phyloP scores from a whole-genome alignment of 495 filamentous ascomycete species.

The Penicillium ucsense region DNA sequence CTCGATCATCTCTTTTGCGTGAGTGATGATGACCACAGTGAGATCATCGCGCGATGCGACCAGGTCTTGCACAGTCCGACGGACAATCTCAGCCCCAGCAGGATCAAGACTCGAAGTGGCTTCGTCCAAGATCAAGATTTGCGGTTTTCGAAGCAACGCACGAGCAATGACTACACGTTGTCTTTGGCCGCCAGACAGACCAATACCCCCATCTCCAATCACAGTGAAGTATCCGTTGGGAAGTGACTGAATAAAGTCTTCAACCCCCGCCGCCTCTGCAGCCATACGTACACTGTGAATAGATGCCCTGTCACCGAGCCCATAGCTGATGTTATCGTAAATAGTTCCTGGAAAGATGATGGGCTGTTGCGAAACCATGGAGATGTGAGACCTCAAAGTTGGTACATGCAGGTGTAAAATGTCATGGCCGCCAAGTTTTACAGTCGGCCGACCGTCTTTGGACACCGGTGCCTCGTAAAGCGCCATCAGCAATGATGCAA shows the following conservation, averaged over 20 bases:
- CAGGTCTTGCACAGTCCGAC: slow-evolving; percentile 48
- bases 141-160: slow-evolving; percentile 60
- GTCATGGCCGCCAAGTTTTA: slow-evolving; percentile 50
- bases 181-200: slow-evolving; percentile 74
- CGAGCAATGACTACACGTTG: slow-evolving; percentile 77
- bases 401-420: slow-evolving; percentile 48
- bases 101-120: slow-evolving; percentile 75
- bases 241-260: slow-evolving; percentile 70
- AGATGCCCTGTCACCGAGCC: slow-evolving; percentile 34
- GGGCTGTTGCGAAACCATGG: slow-evolving; percentile 68
- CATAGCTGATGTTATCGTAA: slow-evolving; percentile 73
- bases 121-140: slow-evolving; percentile 76
- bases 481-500: slow-evolving; percentile 62
- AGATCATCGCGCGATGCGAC: slow-evolving; percentile 23
- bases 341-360: slow-evolving; percentile 69
- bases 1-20: slow-evolving; percentile 73
- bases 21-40: slow-evolving; percentile 63
- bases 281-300: slow-evolving; percentile 42
- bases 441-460: slow-evolving; percentile 9
- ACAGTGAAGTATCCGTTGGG: slow-evolving; percentile 63
- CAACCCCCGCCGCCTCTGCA: slow-evolving; percentile 60
- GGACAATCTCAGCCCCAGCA: slow-evolving; percentile 55
- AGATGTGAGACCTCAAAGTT: slow-evolving; percentile 57
- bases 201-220: slow-evolving; percentile 67
- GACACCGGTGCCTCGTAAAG: slow-evolving; percentile 44